Evolutionary conservation across 2,329 filamentous ascomycete species (phyloP).

Genomic region (Xylaria sp.): DNA sequence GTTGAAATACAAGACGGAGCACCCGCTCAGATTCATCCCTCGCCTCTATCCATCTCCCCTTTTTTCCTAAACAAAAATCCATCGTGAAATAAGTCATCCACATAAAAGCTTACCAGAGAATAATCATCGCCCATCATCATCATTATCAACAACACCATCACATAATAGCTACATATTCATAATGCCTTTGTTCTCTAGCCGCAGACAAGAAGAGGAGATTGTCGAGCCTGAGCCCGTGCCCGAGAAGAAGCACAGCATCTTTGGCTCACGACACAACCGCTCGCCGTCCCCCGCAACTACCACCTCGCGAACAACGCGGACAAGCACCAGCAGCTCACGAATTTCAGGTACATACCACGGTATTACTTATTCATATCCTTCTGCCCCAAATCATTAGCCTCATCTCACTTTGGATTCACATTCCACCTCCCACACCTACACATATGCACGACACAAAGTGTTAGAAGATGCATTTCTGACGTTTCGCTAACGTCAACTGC

Average conservation of each 20-base stretch:
- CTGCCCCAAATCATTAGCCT: too few species aligned
- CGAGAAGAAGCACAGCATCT: constrained; percentile 47
- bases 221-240: constrained; percentile 58
- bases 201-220: constrained; percentile 39
- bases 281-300: not conserved
- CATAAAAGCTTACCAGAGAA: too few species aligned
- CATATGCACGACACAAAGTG: not conserved
- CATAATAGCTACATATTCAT: constrained; percentile 14
- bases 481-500: constrained; percentile 9
- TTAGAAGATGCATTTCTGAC: not conserved
- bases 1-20: constrained; percentile 31
- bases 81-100: not conserved
- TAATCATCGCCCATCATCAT: too few species aligned
- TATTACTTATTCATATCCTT: not conserved
- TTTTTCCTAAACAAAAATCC: not conserved
- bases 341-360: constrained; percentile 33
- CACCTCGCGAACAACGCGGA: constrained; percentile 30
- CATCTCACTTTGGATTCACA: too few species aligned
- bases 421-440: not conserved
- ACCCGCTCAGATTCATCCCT: too few species aligned
- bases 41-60: not conserved
- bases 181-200: constrained; percentile 43
- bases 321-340: constrained; percentile 36
- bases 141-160: not conserved
- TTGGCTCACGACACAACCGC: constrained; percentile 45